These are phyloP conservation scores for Nicotiana noctiflora DNA, from an alignment of 257 asterid genomes.

Conservation along the genomic window DNA sequence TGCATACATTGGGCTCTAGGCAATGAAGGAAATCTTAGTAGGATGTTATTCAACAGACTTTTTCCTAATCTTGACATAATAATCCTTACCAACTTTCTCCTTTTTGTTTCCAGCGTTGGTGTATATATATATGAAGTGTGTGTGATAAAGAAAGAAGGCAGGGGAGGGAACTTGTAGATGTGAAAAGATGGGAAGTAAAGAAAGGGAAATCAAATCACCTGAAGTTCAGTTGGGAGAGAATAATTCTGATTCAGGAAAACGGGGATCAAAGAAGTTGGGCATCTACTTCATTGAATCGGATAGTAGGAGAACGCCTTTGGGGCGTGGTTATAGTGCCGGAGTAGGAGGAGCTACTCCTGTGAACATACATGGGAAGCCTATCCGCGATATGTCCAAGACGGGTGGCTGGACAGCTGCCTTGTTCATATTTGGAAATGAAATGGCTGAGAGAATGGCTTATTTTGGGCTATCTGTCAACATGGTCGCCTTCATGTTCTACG, in stretches of 20 bases:
- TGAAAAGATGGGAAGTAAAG: not conserved
- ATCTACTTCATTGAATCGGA: conserved; percentile 77
- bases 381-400: conserved; percentile 58
- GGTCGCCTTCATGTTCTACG: conserved; percentile 96
- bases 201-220: conserved; percentile 65
- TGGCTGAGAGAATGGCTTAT: conserved; percentile 99
- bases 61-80: not conserved
- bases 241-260: conserved; percentile 2
- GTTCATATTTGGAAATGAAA: conserved; percentile 95
- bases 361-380: conserved; percentile 80
- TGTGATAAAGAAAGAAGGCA: not conserved
- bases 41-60: not conserved
- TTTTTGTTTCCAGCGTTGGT: not conserved
- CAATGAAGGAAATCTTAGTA: not conserved
- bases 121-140: not conserved
- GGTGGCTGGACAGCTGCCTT: conserved; percentile 99
- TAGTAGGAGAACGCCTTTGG: conserved; percentile 72
- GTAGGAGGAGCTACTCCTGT: conserved; percentile 76
- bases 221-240: conserved; percentile 17
- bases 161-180: not conserved
- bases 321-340: conserved; percentile 56
- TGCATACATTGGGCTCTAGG: not conserved
- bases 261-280: conserved; percentile 55
- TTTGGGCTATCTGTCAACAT: conserved; percentile 93
- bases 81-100: not conserved